phyloP scores from a whole-genome alignment of 495 filamentous ascomycete species.

The Wilcoxina mikolae region DNA sequence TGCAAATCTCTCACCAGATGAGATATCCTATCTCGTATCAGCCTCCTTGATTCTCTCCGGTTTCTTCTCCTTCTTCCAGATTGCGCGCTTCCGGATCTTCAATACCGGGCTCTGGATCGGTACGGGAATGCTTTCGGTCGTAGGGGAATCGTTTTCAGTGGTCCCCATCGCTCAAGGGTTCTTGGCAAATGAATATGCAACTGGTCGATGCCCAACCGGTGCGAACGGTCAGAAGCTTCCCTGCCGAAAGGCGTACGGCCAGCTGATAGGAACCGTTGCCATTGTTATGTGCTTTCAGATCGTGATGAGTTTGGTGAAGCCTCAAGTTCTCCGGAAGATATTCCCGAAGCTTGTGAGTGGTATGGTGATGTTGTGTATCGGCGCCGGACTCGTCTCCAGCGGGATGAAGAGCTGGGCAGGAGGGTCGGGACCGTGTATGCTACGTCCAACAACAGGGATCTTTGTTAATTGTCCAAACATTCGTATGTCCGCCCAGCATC shows the following conservation, averaged over 20 bases:
- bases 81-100: constrained; percentile 29
- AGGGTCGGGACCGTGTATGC: constrained; percentile 29
- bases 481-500: constrained; percentile 4
- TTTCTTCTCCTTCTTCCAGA: constrained; percentile 31
- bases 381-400: constrained; percentile 28
- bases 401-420: constrained; percentile 34
- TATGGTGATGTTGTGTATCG: constrained; percentile 32
- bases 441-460: constrained; percentile 24
- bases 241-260: constrained; percentile 32
- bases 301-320: constrained; percentile 30
- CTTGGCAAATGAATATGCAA: constrained; percentile 29
- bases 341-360: constrained; percentile 33
- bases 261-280: constrained; percentile 30
- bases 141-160: constrained; percentile 33
- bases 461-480: constrained; percentile 29
- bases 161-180: constrained; percentile 32
- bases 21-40: constrained; percentile 31
- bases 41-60: constrained; percentile 32
- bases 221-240: constrained; percentile 27
- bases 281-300: constrained; percentile 34
- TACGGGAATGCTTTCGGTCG: constrained; percentile 31
- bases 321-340: constrained; percentile 29
- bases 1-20: constrained; percentile 28
- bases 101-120: constrained; percentile 32
- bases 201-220: constrained; percentile 24